Base-by-base conservation (phyloP, 2,329 filamentous ascomycete genomes). In the Camillea tinctor region DNA sequence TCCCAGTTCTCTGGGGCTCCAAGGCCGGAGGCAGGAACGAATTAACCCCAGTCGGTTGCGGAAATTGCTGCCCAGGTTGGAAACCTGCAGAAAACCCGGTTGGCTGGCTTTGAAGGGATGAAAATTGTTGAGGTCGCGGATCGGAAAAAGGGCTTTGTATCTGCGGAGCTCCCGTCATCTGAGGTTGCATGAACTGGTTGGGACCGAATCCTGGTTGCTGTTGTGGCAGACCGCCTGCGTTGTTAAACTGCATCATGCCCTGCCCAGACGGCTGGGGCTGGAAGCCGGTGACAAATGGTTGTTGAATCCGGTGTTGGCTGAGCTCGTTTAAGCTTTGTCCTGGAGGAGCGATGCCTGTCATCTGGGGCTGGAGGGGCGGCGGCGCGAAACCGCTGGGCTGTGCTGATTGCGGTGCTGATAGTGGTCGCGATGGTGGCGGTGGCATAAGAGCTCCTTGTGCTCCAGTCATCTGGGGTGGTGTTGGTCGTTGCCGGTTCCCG, bases 401-500 rank as follows among this genome's bases (percentile, higher is more conserved):
- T 54, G 86, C 89, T 57, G 92, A 90, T 73, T 92, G 90, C 23
- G 95, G 94, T 48, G 95, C 94, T 49, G 94, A 97, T 13, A 95
- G 82, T 7, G 95, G 90, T 62, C 95, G 85, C 56, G 88, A 85
- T 11, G 93, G 92, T 19, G 86, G 92, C 7, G 93, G 92, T 54
- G 89, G 84, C 63, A 93, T 85, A 44, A 96, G 80, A 19, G 86
- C 85, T 48, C 84, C 79, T 66, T 85, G 81, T 50, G 80, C 82
- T 60, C 85, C 83, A 62, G 83, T 79, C 51, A 79, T 79, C 62
- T 89, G 87, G 53, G 92, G 90, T 44, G 89, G 84, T 60, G 86
- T 79, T 51, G 92, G 93, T 64, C 92, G 82, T 73, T 92, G 88
- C 66, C 92, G 79, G 56, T 80, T 74, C 71, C 64, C 75, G 64